Percentiles rank a stretch among this genome's conserved stretches.
Conservation (phyloP, 805 yeast species). For the Scheffersomyces spartinae region DNA sequence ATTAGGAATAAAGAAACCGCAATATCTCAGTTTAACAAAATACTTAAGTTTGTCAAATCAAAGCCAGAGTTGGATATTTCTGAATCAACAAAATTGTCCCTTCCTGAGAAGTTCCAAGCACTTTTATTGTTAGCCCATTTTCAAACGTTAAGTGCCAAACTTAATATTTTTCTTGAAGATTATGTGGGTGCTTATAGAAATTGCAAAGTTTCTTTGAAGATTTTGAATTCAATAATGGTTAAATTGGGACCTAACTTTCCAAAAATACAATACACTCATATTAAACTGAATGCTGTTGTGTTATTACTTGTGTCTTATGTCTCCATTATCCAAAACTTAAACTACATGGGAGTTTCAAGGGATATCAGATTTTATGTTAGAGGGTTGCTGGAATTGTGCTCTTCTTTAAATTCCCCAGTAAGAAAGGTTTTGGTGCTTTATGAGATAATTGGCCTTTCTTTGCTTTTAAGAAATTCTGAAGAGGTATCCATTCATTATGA, state of each 20-base stretch:
- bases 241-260: conserved; percentile 15
- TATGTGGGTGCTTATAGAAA: conserved; percentile 17
- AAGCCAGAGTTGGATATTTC: conserved; percentile 17
- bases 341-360: conserved; percentile 43
- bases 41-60: conserved; percentile 10
- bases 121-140: conserved; percentile 17
- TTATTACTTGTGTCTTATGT: conserved; percentile 27
- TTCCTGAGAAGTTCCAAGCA: conserved; percentile 13
- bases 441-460: conserved; percentile 10
- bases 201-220: conserved; percentile 36
- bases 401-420: conserved; percentile 14
- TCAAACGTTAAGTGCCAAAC: conserved; percentile 12
- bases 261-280: conserved; percentile 9
- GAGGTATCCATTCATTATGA: too few species aligned
- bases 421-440: conserved; percentile 10
- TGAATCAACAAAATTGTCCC: conserved; percentile 4
- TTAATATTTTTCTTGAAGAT: conserved; percentile 7
- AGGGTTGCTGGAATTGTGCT: conserved; percentile 35
- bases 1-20: conserved; percentile 9
- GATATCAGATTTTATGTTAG: conserved; percentile 44
- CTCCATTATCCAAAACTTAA: conserved; percentile 24
- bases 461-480: conserved; percentile 14
- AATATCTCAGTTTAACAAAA: conserved; percentile 11
- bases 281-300: conserved; percentile 25
- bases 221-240: conserved; percentile 42